phyloP scores from a whole-genome alignment of 2,329 filamentous ascomycete genomes.

The Botrytis fragariae region DNA sequence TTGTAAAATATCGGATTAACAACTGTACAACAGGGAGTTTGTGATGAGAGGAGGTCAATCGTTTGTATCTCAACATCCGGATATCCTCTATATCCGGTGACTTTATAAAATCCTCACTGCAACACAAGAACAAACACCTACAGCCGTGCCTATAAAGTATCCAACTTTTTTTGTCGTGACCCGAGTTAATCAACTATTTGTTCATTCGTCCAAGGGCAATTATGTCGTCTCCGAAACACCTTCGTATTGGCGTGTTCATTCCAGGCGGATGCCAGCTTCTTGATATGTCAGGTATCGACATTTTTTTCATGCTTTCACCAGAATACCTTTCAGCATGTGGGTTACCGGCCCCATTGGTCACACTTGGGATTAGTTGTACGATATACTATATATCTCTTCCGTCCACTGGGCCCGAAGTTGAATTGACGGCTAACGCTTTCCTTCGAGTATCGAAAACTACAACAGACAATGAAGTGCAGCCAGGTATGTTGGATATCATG shows the following conservation, averaged over 20 bases:
- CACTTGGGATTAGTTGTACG: conserved; percentile 45
- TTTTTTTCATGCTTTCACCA: conserved; percentile 41
- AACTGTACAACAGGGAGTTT: neutral
- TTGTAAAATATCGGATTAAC: neutral
- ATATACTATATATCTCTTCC: conserved; percentile 49
- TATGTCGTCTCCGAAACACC: neutral
- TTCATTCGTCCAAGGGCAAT: neutral
- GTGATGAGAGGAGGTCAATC: neutral
- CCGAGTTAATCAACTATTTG: neutral
- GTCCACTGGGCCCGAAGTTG: conserved; percentile 40
- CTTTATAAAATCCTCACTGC: neutral
- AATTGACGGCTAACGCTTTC: conserved; percentile 43
- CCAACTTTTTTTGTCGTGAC: neutral
- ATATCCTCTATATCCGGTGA: neutral
- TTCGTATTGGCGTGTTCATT: neutral
- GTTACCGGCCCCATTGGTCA: conserved; percentile 41
- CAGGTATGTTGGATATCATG: conserved; percentile 51
- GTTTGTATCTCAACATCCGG: neutral
- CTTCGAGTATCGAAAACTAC: conserved; percentile 47
- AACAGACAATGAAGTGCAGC: conserved; percentile 46
- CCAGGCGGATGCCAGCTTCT: neutral
- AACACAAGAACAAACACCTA: neutral
- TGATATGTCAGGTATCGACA: neutral
- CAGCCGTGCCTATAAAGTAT: neutral
- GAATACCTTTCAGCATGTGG: conserved; percentile 45